phyloP scores from a whole-genome alignment of 768 basidiomycete genomes.

The Pleurotus ostreatus region DNA sequence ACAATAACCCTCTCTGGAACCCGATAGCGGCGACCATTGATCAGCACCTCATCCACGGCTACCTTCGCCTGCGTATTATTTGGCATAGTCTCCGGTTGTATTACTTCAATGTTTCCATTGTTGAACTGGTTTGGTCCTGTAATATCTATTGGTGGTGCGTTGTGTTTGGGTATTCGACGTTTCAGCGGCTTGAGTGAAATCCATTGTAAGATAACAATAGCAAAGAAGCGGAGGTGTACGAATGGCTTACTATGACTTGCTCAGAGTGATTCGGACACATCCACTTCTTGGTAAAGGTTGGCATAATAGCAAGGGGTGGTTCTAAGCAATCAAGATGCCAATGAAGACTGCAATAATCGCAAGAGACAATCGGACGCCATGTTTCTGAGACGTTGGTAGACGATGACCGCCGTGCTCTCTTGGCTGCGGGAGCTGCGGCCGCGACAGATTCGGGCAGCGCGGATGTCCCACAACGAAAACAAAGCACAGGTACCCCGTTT shows the following conservation, averaged over 20 bases:
- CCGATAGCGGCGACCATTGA: conserved; percentile 86
- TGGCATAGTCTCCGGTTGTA: conserved; percentile 57
- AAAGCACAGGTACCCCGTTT: conserved; percentile 79
- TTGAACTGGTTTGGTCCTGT: conserved; percentile 72
- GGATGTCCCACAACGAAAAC: conserved; percentile 85
- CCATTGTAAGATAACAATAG: conserved; percentile 10
- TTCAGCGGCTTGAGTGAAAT: conserved; percentile 59
- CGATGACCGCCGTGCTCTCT: conserved; percentile 49
- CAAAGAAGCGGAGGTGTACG: conserved; percentile 5
- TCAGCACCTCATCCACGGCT: conserved; percentile 76
- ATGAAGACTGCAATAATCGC: conserved; percentile 91
- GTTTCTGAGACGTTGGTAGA: conserved; percentile 42
- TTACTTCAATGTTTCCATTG: conserved; percentile 89
- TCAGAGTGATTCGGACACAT: conserved; percentile 99
- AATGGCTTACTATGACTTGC: conserved; percentile 63
- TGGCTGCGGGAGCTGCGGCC: conserved; percentile 49
- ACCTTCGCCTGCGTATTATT: conserved; percentile 38
- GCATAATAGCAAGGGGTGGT: conserved; percentile 84
- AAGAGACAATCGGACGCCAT: conserved; percentile 81
- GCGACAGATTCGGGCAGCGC: conserved; percentile 57
- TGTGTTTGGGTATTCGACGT: conserved; percentile 73
- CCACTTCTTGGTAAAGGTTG: conserved; percentile 89
- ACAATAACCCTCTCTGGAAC: conserved; percentile 90
- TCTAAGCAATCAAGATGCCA: conserved; percentile 98
- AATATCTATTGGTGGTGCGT: conserved; percentile 66